Percentiles rank a stretch among this genome's conserved stretches.
Conservation (phyloP, 1,139 yeast genomes). For the Suhomyces yuchorum region DNA sequence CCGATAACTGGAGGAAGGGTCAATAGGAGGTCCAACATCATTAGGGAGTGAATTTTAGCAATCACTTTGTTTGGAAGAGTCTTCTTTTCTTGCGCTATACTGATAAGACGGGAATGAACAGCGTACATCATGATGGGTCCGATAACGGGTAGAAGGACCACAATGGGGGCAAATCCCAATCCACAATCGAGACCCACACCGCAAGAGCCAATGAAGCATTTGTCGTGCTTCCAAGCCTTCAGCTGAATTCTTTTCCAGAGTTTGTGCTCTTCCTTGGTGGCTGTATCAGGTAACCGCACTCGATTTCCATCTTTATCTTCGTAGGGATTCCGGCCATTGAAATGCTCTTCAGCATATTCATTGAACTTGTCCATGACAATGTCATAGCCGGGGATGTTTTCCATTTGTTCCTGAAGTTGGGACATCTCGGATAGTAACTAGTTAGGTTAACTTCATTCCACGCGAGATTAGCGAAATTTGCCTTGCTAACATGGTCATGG, state of each 20-base stretch:
- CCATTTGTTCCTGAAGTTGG: slow-evolving; percentile 42
- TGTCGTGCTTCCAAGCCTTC: slow-evolving; percentile 85
- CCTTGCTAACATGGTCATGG: neutral
- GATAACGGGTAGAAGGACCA: slow-evolving; percentile 69
- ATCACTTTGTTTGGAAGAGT: slow-evolving; percentile 60
- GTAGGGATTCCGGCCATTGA: slow-evolving; percentile 66
- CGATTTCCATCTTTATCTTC: slow-evolving; percentile 59
- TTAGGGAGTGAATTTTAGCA: slow-evolving; percentile 74
- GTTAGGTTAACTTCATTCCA: too few relatives aligned
- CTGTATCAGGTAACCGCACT: slow-evolving; percentile 56
- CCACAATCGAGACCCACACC: slow-evolving; percentile 72
- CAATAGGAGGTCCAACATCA: slow-evolving; percentile 68
- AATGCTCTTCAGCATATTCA: slow-evolving; percentile 60
- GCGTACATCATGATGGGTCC: slow-evolving; percentile 84
- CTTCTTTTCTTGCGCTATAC: slow-evolving; percentile 55
- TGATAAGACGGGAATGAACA: slow-evolving; percentile 67
- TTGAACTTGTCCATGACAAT: slow-evolving; percentile 58
- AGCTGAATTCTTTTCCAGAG: slow-evolving; percentile 72
- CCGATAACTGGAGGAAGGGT: slow-evolving; percentile 83
- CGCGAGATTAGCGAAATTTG: neutral
- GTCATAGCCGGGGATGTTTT: slow-evolving; percentile 60
- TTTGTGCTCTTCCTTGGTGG: slow-evolving; percentile 63
- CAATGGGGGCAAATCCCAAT: slow-evolving; percentile 71
- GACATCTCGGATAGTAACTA: slow-evolving; percentile 21
- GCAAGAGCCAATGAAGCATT: slow-evolving; percentile 76